phyloP scores from a whole-genome alignment of 768 basidiomycete species.

The Tubosaeta brunneosetosa region DNA sequence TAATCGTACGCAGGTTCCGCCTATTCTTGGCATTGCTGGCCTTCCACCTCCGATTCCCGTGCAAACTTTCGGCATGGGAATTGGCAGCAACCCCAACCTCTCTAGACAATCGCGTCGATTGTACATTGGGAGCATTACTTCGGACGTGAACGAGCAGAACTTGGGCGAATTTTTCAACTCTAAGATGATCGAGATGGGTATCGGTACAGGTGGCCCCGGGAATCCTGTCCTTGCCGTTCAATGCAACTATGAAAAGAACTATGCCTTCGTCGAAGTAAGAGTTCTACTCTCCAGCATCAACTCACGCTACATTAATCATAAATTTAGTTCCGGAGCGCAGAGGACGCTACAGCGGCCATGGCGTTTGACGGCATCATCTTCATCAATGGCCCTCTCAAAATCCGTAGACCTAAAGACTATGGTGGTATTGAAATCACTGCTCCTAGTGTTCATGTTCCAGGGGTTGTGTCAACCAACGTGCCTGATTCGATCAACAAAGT shows the following conservation, averaged over 20 bases:
- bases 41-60: constrained; percentile 81
- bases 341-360: constrained; percentile 96
- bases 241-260: constrained; percentile 98
- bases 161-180: constrained; percentile 91
- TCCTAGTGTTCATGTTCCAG: constrained; percentile 79
- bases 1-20: constrained; percentile 82
- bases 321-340: constrained; percentile 90
- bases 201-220: constrained; percentile 78
- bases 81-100: constrained; percentile 81
- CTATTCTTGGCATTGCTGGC: constrained; percentile 76
- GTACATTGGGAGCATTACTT: constrained; percentile 96
- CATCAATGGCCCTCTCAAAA: constrained; percentile 92
- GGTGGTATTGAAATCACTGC: constrained; percentile 66
- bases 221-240: constrained; percentile 92
- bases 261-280: constrained; percentile 93
- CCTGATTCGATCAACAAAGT: constrained; percentile 98
- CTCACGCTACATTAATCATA: constrained; percentile 4
- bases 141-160: constrained; percentile 90
- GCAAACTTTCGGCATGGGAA: constrained; percentile 81
- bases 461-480: constrained; percentile 93
- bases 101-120: constrained; percentile 91
- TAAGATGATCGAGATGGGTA: constrained; percentile 91
- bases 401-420: constrained; percentile 97
- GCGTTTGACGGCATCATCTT: constrained; percentile 97
- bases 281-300: neutral